Base-by-base conservation (phyloP, 495 filamentous ascomycete genomes). In the Ascobolus immersus region DNA sequence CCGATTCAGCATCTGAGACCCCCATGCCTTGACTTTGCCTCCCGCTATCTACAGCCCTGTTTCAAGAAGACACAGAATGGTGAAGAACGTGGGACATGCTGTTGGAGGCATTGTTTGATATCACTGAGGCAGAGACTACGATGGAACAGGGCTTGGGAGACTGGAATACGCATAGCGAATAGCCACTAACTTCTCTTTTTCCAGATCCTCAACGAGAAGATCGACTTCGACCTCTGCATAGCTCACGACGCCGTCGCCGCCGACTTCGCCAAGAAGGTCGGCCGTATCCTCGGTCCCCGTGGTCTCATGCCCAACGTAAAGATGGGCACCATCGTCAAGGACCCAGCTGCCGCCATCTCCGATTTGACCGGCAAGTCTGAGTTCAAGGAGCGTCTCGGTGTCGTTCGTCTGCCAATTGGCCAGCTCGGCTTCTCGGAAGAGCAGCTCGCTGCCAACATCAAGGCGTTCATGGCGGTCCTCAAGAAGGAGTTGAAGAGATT, bases 241-340 rank as follows among this genome's bases (percentile, higher is more conserved):
- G 81, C 74, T 51, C 84, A 94, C 47, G 61, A 61, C 15, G 52
- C 56, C 2, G n/a, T n/a, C n/a, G n/a, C n/a, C n/a, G n/a, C n/a
- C n/a, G n/a, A n/a, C n/a, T n/a, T n/a, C n/a, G n/a, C n/a, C n/a
- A n/a, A n/a, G n/a, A 63, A 62, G 29, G 56, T 96, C 36, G 82
- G 71, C 32, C 64, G 71, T 44, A 65, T 93, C 27, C 61, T 96
- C 8, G 86, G 86, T 49, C 86, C 86, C 11, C 65, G 63, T 47
- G 79, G 80, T 6, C 53, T 96, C 48, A 93, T 96, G 89, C 86
- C 86, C 14, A 86, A 65, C 48, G 53, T 57, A 32, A 96, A 91
- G 62, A 62, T 62, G 15, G 80, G 77, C 34, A 92, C 86, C 2
- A 69, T 96, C 33, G 79, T 86, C 8, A 75, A 62, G 50, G 71